Percentiles rank a stretch among this genome's conserved stretches.
Conservation (phyloP, 2,329 filamentous ascomycete species). For the Cladosporium cucumerinum region DNA sequence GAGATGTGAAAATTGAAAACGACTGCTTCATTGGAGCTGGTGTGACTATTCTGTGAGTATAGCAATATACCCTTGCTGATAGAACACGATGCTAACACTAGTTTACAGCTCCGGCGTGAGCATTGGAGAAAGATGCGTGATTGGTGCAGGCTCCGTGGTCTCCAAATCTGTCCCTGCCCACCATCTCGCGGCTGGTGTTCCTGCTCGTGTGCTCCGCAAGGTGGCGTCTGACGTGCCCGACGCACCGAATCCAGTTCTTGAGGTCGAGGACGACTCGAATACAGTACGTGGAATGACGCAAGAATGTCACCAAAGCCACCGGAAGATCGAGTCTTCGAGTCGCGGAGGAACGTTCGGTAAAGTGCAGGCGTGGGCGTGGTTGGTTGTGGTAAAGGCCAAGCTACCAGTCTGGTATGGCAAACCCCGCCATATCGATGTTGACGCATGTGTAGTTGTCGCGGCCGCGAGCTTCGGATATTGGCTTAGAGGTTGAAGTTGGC, state of each 20-base stretch:
- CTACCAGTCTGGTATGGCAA: not conserved
- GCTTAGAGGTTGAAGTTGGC: not conserved
- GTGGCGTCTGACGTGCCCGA: conserved; percentile 20
- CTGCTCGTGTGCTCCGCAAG: conserved; percentile 23
- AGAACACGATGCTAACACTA: not conserved
- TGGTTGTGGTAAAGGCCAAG: not conserved
- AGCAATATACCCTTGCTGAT: not conserved
- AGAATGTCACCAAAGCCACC: not conserved
- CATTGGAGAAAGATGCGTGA: conserved; percentile 25
- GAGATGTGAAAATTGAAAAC: conserved; percentile 11
- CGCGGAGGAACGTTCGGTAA: not conserved
- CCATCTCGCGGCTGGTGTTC: conserved; percentile 24
- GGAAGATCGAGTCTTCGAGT: not conserved
- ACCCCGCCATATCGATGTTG: not conserved
- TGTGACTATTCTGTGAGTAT: conserved; percentile 22
- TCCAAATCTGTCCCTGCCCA: conserved; percentile 21
- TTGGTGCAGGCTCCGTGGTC: conserved; percentile 25
- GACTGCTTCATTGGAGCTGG: conserved; percentile 25
- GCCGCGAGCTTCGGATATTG: not conserved
- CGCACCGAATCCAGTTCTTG: conserved; percentile 9
- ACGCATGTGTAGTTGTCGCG: not conserved
- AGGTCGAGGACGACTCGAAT: not conserved
- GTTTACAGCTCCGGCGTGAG: conserved; percentile 22
- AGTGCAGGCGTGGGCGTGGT: not conserved
- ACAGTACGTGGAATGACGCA: not conserved